These are phyloP conservation scores for Xylaria sp. DNA, from an alignment of 2,329 filamentous ascomycete genomes.

Conservation along the genomic window DNA sequence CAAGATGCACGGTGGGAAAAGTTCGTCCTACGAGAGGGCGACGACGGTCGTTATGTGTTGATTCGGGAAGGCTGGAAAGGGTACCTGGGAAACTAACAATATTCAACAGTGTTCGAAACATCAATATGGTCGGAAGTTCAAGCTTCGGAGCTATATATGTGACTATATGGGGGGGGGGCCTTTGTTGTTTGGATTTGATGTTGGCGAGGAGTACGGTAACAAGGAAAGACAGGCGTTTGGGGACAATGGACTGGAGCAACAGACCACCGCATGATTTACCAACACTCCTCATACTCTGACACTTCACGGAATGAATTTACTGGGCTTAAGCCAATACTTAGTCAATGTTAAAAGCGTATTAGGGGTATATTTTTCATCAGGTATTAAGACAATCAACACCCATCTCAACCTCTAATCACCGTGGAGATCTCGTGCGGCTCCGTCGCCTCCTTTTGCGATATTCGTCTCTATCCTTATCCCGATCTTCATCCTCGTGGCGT, in stretches of 20 bases:
- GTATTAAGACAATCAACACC: conserved; percentile 26
- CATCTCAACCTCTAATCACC: conserved; percentile 43
- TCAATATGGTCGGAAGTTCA: background rate
- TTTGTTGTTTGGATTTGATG: conserved; percentile 28
- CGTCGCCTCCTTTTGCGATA: conserved; percentile 48
- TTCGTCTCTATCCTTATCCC: conserved; percentile 44
- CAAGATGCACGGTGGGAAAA: conserved; percentile 88
- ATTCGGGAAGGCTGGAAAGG: conserved; percentile 84
- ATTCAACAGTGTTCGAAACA: conserved; percentile 1
- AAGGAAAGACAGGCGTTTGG: conserved; percentile 36
- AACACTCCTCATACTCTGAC: conserved; percentile 16
- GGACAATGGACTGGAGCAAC: conserved; percentile 24
- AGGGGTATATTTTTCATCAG: conserved; percentile 39
- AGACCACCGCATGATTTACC: conserved; percentile 24
- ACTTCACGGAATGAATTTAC: conserved; percentile 17
- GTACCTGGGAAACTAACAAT: conserved; percentile 64
- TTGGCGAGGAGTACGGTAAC: conserved; percentile 39
- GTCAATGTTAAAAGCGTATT: conserved; percentile 30
- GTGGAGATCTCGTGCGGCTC: conserved; percentile 60
- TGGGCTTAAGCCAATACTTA: conserved; percentile 9
- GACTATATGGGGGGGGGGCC: conserved; percentile 1
- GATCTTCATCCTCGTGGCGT: conserved; percentile 38
- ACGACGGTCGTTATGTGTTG: conserved; percentile 74
- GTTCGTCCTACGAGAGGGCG: conserved; percentile 76
- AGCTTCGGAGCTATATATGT: conserved; percentile 26